Conservation (phyloP, 2,329 filamentous ascomycete species). For the Aureobasidium sp. region DNA sequence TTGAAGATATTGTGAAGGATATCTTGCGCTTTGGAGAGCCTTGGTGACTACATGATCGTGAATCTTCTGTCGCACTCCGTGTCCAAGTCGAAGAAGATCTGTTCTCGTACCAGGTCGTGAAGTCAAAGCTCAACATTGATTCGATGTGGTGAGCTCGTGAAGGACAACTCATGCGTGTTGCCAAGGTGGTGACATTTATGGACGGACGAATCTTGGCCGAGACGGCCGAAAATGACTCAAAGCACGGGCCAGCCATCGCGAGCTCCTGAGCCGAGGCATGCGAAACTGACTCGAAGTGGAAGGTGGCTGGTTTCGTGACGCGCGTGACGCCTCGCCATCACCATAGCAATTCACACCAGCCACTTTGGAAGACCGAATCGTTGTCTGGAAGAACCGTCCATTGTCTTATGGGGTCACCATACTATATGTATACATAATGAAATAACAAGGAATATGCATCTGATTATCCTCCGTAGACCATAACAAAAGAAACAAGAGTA, state of each 20-base stretch:
- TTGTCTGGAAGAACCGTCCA: background rate
- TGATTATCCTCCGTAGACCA: conserved; percentile 5
- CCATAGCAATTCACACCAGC: background rate
- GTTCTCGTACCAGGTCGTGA: too few relatives aligned
- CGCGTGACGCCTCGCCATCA: background rate
- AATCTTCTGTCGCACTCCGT: background rate
- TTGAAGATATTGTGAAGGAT: background rate
- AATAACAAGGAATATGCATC: background rate
- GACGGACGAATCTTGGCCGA: background rate
- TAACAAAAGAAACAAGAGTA: conserved; percentile 10
- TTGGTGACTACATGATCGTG: background rate
- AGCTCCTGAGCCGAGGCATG: background rate
- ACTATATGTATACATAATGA: background rate
- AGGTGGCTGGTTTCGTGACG: background rate
- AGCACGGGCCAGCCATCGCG: background rate
- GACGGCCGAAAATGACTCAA: background rate
- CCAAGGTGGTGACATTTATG: background rate
- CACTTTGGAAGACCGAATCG: background rate
- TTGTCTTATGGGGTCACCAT: background rate
- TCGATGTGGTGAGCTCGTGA: background rate
- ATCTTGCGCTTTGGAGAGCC: background rate
- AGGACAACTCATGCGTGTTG: background rate
- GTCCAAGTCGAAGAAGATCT: background rate
- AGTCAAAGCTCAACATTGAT: too few relatives aligned
- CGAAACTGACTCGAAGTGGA: background rate